Evolutionary conservation across 495 filamentous ascomycete genomes (phyloP).

Genomic region (Aspergillus hancockii): DNA sequence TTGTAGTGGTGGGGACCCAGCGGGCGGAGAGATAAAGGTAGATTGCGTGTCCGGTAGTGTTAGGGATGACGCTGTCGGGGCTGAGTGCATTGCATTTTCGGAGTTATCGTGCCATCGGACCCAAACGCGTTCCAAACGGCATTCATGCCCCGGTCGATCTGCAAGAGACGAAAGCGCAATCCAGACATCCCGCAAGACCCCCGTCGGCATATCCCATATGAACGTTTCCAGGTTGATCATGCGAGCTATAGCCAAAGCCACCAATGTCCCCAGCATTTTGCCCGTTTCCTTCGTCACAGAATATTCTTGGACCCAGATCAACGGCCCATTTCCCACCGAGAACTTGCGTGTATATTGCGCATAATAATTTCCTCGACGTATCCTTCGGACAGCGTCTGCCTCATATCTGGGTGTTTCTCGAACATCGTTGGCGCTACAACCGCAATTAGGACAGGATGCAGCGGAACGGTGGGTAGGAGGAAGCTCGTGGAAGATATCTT

Average conservation of each 20-base stretch:
- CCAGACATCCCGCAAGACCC: constrained; percentile 85
- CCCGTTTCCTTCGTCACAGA: constrained; percentile 84
- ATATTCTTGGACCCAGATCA: constrained; percentile 84
- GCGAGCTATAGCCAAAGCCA: constrained; percentile 79
- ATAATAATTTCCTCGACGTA: constrained; percentile 73
- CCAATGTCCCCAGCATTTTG: constrained; percentile 90
- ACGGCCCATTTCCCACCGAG: constrained; percentile 84
- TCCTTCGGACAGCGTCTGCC: constrained; percentile 10
- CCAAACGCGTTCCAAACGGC: constrained; percentile 78
- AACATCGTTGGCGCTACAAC: constrained; percentile 27
- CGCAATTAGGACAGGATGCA: constrained; percentile 38
- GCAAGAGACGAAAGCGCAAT: constrained; percentile 76
- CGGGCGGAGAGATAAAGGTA: constrained; percentile 9
- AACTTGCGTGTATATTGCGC: constrained; percentile 86
- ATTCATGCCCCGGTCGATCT: constrained; percentile 58
- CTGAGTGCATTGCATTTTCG: constrained; percentile 39
- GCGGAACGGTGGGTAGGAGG: constrained; percentile 17
- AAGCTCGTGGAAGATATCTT: constrained; percentile 62
- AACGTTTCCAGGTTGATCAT: constrained; percentile 92
- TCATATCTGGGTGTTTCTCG: constrained; percentile 16
- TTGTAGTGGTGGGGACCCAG: constrained; percentile 25
- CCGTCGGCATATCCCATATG: constrained; percentile 96
- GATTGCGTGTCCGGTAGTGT: constrained; percentile 25
- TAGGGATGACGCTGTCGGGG: constrained; percentile 21
- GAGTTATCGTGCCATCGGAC: constrained; percentile 89